A percentile compares a stretch with the other conserved stretches of the same genome.
These are phyloP conservation scores for Ambrosia artemisiifolia DNA, from an alignment of 129 eudicot species.

Conservation along the genomic window DNA sequence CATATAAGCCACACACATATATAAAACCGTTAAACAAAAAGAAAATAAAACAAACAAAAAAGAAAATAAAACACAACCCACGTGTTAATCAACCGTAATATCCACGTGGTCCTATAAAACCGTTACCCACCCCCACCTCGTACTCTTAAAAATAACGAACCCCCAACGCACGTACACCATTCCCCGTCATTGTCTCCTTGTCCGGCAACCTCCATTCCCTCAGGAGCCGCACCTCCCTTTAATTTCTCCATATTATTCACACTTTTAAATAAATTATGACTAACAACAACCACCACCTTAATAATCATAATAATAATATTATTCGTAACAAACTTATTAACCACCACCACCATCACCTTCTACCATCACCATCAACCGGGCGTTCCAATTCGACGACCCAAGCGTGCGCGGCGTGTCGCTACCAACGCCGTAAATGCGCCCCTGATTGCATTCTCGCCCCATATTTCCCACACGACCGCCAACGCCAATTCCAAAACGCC, in stretches of 20 bases:
- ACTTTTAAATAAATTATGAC: constrained; percentile 17
- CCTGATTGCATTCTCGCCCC: constrained; percentile 76
- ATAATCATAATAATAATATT: no score
- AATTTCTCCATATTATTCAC: neutral
- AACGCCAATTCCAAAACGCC: constrained; percentile 71
- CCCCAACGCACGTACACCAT: neutral
- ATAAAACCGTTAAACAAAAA: no score
- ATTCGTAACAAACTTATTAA: constrained; percentile 13
- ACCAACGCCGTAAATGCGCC: neutral
- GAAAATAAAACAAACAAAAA: no score
- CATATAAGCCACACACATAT: constrained; percentile 26
- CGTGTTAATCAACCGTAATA: constrained; percentile 14
- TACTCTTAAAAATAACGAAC: constrained; percentile 12
- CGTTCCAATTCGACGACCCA: constrained; percentile 38
- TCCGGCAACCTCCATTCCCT: constrained; percentile 30
- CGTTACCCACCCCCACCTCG: constrained; percentile 22
- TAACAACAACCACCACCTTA: constrained; percentile 12
- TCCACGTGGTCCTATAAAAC: constrained; percentile 24
- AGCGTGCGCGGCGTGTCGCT: constrained; percentile 22
- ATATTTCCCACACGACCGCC: constrained; percentile 78
- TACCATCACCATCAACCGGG: constrained; percentile 14
- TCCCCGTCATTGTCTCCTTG: constrained; percentile 18
- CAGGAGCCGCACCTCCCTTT: constrained; percentile 35
- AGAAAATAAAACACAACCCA: neutral
- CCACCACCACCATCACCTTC: constrained; percentile 21